These are phyloP conservation scores for Colletotrichum echinochloae DNA, from an alignment of 2,329 filamentous ascomycete species.

Conservation along the genomic window DNA sequence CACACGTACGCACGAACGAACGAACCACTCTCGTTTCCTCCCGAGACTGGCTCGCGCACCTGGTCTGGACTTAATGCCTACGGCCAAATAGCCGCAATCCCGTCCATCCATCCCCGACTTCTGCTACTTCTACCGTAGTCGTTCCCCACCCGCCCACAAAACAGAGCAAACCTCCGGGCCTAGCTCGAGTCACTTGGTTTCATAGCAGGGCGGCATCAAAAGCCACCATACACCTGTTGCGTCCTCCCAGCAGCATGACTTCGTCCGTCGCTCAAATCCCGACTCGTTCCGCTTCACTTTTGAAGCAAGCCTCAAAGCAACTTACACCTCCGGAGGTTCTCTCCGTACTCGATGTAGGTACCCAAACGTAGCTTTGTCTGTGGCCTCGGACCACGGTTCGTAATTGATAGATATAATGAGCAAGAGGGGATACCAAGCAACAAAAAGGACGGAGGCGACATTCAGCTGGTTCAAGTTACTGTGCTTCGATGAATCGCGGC, in stretches of 20 bases:
- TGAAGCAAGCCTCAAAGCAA: conserved; percentile 6
- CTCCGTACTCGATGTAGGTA: no score
- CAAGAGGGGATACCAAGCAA: background rate
- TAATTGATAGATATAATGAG: background rate
- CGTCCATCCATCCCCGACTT: conserved; percentile 5
- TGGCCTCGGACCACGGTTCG: background rate
- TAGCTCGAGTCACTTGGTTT: background rate
- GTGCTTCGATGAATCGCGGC: background rate
- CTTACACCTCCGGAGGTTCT: no score
- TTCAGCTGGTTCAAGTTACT: conserved; percentile 4
- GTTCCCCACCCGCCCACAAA: background rate
- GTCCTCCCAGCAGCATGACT: background rate
- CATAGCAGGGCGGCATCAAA: background rate
- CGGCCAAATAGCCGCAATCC: no score
- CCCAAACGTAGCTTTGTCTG: background rate
- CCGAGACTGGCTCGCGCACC: conserved; percentile 3
- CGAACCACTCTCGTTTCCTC: background rate
- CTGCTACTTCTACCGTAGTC: no score
- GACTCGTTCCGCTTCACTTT: conserved; percentile 12
- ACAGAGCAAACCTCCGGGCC: background rate
- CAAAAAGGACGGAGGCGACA: conserved; percentile 1
- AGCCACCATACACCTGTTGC: background rate
- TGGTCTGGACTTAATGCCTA: conserved; percentile 1
- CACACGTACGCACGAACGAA: no score
- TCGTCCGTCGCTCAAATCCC: conserved; percentile 16